Percentiles rank a stretch among this genome's conserved stretches.
These are phyloP conservation scores for Fusarium veterinarium DNA, from an alignment of 2,329 filamentous ascomycete genomes.

Conservation along the genomic window DNA sequence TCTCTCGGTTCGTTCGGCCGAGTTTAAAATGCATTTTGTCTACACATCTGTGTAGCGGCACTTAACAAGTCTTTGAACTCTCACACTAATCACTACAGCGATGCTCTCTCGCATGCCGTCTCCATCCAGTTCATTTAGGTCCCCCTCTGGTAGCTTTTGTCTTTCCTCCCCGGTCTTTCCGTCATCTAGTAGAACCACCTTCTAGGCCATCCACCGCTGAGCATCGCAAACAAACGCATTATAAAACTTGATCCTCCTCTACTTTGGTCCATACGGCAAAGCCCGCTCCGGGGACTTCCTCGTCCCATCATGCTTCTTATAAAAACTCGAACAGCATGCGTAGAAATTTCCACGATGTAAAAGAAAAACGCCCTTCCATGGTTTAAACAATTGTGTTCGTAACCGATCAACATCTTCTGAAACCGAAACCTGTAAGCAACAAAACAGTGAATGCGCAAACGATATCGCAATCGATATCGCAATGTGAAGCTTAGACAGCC, in stretches of 20 bases:
- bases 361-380: conserved; percentile 34
- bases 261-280: background rate
- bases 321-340: conserved; percentile 8
- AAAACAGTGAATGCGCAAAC: conserved; percentile 2
- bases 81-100: background rate
- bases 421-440: background rate
- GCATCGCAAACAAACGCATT: conserved; percentile 1
- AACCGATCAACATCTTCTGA: conserved; percentile 2
- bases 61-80: conserved; percentile 8
- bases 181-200: conserved; percentile 11
- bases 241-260: conserved; percentile 6
- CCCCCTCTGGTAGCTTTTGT: background rate
- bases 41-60: conserved; percentile 3
- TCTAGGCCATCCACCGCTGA: conserved; percentile 23
- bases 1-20: conserved; percentile 1
- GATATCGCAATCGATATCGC: background rate
- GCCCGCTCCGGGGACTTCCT: conserved; percentile 22
- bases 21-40: conserved; percentile 25
- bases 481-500: conserved; percentile 64
- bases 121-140: background rate
- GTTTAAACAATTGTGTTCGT: conserved; percentile 11
- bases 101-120: conserved; percentile 2
- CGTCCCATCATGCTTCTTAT: conserved; percentile 31
- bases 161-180: conserved; percentile 12
- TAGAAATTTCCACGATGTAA: conserved; percentile 13